phyloP scores from a whole-genome alignment of 257 asterid species.

The Solanum appendiculatum region DNA sequence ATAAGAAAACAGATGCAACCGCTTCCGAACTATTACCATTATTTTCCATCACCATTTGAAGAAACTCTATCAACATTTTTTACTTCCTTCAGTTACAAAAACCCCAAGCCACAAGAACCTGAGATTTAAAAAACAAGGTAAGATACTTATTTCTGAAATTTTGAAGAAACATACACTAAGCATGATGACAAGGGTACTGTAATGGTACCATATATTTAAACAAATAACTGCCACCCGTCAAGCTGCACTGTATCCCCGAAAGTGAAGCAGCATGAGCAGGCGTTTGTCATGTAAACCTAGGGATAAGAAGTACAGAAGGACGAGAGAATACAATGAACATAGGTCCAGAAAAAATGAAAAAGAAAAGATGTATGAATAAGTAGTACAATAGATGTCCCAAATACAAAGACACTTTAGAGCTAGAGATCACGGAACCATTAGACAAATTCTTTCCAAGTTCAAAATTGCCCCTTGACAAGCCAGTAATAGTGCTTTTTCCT shows the following conservation, averaged over 20 bases:
- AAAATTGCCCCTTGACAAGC: neutral
- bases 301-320: neutral
- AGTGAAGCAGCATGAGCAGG: conserved; percentile 63
- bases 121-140: neutral
- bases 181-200: neutral
- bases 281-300: conserved; percentile 28
- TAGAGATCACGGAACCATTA: neutral
- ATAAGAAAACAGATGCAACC: neutral
- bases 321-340: neutral
- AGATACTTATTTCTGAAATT: neutral
- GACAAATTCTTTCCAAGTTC: neutral
- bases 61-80: conserved; percentile 11
- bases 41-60: neutral
- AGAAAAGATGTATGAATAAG: neutral
- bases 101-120: conserved; percentile 28
- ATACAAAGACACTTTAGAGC: neutral
- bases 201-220: conserved; percentile 29
- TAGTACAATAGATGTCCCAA: neutral
- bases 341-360: neutral
- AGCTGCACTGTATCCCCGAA: conserved; percentile 44
- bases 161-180: neutral
- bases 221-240: conserved; percentile 56
- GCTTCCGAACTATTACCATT: conserved; percentile 7
- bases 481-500: neutral
- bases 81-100: conserved; percentile 19